Base-by-base conservation (phyloP, 78 protist species). In the Tieghemostelium lacteum region DNA sequence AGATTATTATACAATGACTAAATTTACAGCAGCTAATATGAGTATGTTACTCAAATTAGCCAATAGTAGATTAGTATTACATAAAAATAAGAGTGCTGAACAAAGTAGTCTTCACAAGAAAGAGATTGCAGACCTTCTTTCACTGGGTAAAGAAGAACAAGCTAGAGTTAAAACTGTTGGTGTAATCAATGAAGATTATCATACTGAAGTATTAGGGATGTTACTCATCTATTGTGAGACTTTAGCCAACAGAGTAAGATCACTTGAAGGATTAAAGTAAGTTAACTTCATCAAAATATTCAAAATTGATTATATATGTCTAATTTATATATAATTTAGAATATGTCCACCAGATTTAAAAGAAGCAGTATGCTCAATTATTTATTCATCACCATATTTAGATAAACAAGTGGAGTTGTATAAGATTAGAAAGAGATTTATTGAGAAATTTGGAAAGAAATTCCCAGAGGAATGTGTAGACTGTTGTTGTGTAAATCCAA, bases 401-500 rank as follows among this genome's bases (percentile, higher is more conserved):
- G 94, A 88, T 14, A 78, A 88, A 69, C 94, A 88, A 28, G 85
- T 76, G 8, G 94, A 88, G 31, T 45, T 88, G 7, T 70, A 71
- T 34, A 75, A 88, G 57, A 71, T 70, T 54, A 76, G 94, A 62
- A 73, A 73, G 77, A 70, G 83, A 78, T 69, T 88, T 22, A 76
- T 88, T 49, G 94, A 76, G 31, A 70, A 78, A 50, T 88, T 88
- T 73, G 87, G 94, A 10, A 88, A 88, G 36, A 75, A 88, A 26
- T 66, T 88, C 22, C 94, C 94, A 33, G 78, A 75, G 19, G 94
- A 88, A 8, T 88, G 94, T 64, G 67, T 88, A 26, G 94, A 88
- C 37, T 66, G 80, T 73, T 71, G 80, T 74, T 73, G 80, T 50
- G 76, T 88, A 19, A 88, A 76, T 54, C 94, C 94, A 50, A 88